Evolutionary conservation across 805 yeast genomes (phyloP).

Genomic region (Hanseniaspora occidentalis): DNA sequence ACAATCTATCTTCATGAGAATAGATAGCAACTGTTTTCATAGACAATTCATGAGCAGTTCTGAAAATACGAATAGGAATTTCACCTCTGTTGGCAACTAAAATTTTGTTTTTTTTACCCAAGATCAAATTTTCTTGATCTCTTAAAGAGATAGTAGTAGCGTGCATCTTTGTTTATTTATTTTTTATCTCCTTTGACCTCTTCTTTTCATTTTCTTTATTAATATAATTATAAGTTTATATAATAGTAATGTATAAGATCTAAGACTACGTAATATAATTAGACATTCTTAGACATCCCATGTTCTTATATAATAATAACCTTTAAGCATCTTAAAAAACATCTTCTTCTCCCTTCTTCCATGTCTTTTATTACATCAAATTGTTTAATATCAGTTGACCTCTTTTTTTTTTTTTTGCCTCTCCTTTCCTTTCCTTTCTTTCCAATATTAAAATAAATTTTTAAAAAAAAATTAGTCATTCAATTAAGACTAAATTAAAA

Average conservation of each 20-base stretch:
- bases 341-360: too few species aligned
- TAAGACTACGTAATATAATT: too few species aligned
- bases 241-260: too few species aligned
- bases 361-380: too few species aligned
- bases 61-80: slow-evolving; percentile 77
- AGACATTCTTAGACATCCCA: too few species aligned
- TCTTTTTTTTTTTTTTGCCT: not conserved
- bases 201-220: not conserved
- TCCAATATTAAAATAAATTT: not conserved
- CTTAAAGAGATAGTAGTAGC: slow-evolving; percentile 3
- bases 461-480: not conserved
- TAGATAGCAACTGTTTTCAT: slow-evolving; percentile 96
- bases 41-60: slow-evolving; percentile 94
- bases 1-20: slow-evolving; percentile 88
- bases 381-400: too few species aligned
- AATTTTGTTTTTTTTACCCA: slow-evolving; percentile 39
- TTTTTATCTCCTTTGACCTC: not conserved
- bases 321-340: too few species aligned
- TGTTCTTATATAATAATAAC: too few species aligned
- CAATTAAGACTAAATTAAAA: not conserved
- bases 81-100: slow-evolving; percentile 80
- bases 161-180: not conserved
- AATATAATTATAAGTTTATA: too few species aligned
- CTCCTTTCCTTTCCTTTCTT: not conserved
- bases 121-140: slow-evolving; percentile 25